Evolutionary conservation across 768 basidiomycete species (phyloP), one percentile per base, ranked within the genome.

Genomic region (Melanogaster broomeanus): DNA sequence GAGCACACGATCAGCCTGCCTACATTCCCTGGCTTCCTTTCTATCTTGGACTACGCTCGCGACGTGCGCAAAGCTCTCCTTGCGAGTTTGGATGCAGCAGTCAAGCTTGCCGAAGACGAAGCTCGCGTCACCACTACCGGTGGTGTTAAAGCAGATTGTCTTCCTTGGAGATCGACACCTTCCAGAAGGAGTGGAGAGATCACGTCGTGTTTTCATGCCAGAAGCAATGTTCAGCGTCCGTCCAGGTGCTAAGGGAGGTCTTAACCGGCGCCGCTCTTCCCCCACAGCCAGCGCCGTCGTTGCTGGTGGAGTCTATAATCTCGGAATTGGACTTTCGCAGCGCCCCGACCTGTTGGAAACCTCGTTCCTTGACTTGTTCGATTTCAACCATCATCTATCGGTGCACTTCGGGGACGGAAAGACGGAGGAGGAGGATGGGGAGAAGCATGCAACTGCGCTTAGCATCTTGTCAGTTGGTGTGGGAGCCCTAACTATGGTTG

Each of bases 151-250:
- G 77, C n/a, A 77, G 56, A 82, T 97, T 55, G 73, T 76, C 35
- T 71, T 77, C 16, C 74, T 97, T 18, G 93, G 84, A 18, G 87
- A 96, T 52, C 74, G 75, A 50, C 83, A 90, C 70, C 81, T 99
- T 15, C 90, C 89, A 1, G 78, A 79, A 45, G 88, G 85, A 51
- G 91, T 93, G 21, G 92, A 93, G 66, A 78, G 91, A 35, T 83
- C 83, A 43, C 79, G 83, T 49, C 79, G 92, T 24, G 83, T 96
- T 12, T 99, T 99, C 77, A 84, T 91, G 75, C 92, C 96, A n/a
- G 89, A 96, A 65, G 96, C 93, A 13, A 98, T 99, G 97, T 99
- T 98, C 74, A 83, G 82, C 48, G 70, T 78, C 38, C 77, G 75
- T 21, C 66, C 72, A 25, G 68, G 77, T 46, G 69, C 78, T 54